A percentile compares a stretch with the other conserved stretches of the same genome.
These are phyloP conservation scores for Cadophora gregata DNA, from an alignment of 2,329 filamentous ascomycete genomes.

Conservation along the genomic window DNA sequence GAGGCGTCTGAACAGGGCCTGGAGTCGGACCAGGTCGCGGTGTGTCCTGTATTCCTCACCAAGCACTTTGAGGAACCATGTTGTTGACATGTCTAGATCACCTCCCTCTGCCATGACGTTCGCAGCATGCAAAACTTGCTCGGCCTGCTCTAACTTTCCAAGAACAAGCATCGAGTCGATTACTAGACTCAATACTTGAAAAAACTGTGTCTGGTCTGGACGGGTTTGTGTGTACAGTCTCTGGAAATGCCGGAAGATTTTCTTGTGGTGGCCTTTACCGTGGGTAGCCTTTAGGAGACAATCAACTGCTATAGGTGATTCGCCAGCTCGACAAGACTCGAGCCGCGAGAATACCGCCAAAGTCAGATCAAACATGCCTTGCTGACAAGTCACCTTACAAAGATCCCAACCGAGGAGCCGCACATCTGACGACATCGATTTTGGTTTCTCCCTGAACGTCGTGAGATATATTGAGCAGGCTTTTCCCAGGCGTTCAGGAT, in stretches of 20 bases:
- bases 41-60: constrained; percentile 39
- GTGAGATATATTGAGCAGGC: constrained; percentile 39
- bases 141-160: constrained; percentile 30
- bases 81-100: constrained; percentile 33
- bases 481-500: constrained; percentile 29
- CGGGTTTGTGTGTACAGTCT: constrained; percentile 30
- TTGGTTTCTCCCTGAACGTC: constrained; percentile 34
- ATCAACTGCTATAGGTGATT: constrained; percentile 15
- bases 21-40: constrained; percentile 35
- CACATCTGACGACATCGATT: constrained; percentile 23
- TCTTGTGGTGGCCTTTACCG: constrained; percentile 31
- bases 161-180: constrained; percentile 36
- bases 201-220: constrained; percentile 34
- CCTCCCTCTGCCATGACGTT: constrained; percentile 33
- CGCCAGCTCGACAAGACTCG: constrained; percentile 22
- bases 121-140: constrained; percentile 35
- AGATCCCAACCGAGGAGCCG: constrained; percentile 33
- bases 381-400: constrained; percentile 32
- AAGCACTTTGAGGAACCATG: constrained; percentile 39
- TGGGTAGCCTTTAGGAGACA: constrained; percentile 37
- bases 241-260: constrained; percentile 31
- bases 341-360: constrained; percentile 36
- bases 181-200: constrained; percentile 27
- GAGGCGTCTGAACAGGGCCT: constrained; percentile 38
- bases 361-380: constrained; percentile 34